phyloP scores from a whole-genome alignment of 352 stramenopile genomes.

The Globisporangium okanoganense region DNA sequence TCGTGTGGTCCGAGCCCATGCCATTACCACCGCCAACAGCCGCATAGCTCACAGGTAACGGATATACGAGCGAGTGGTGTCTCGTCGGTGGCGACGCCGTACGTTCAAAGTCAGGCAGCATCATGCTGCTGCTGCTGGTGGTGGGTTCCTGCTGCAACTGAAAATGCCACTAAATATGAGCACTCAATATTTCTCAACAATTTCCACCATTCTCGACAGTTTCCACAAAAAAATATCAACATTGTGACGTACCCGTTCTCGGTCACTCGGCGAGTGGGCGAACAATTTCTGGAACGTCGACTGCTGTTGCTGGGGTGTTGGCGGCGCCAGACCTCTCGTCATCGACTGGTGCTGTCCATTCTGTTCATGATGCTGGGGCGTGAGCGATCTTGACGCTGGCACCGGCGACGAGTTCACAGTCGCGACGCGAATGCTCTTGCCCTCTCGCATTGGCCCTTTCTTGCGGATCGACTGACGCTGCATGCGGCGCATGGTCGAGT shows the following conservation, averaged over 20 bases:
- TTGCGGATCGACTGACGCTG: constrained; percentile 85
- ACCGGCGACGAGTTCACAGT: constrained; percentile 46
- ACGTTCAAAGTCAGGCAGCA: constrained; percentile 47
- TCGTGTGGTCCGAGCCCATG: constrained; percentile 19
- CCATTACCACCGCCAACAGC: constrained; percentile 17
- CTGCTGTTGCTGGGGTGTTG: constrained; percentile 26
- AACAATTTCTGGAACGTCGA: constrained; percentile 67
- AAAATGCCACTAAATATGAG: constrained; percentile 3
- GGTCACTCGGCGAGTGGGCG: constrained; percentile 23
- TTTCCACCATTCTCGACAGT: background rate
- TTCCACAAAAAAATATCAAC: background rate
- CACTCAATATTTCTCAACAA: background rate
- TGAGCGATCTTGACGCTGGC: constrained; percentile 17
- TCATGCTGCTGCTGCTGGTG: background rate
- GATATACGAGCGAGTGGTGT: constrained; percentile 43
- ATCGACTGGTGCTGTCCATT: constrained; percentile 9
- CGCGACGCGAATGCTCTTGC: constrained; percentile 76
- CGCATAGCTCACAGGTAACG: constrained; percentile 28
- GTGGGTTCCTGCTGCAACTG: constrained; percentile 4
- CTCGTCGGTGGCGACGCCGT: constrained; percentile 25
- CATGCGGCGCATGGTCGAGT: constrained; percentile 90
- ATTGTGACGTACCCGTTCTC: constrained; percentile 33
- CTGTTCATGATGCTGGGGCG: constrained; percentile 8
- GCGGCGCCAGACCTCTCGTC: constrained; percentile 11
- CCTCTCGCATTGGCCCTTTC: constrained; percentile 76